phyloP scores from a whole-genome alignment of 2,329 filamentous ascomycete genomes.

The Fusarium proliferatum region DNA sequence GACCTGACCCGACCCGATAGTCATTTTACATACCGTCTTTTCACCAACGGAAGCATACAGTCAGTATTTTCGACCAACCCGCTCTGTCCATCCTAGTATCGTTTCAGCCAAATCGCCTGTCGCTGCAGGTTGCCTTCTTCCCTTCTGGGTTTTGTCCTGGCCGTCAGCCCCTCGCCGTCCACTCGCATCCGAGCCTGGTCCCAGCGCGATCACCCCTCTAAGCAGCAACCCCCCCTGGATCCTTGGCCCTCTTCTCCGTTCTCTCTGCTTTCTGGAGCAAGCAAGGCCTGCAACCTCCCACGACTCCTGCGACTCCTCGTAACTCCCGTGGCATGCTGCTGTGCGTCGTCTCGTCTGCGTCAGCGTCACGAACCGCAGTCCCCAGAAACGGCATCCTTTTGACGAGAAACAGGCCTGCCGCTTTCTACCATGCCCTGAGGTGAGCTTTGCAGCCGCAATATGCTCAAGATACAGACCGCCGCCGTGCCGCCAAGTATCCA shows the following conservation, averaged over 20 bases:
- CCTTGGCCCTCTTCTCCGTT: constrained; percentile 29
- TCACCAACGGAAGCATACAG: neutral
- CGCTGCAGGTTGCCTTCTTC: constrained; percentile 9
- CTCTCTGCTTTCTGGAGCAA: constrained; percentile 16
- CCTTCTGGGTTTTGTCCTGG: constrained; percentile 5
- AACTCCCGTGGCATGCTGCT: constrained; percentile 39
- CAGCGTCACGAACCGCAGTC: constrained; percentile 29
- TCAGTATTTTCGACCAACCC: constrained; percentile 1
- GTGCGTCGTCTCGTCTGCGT: constrained; percentile 20
- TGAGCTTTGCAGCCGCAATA: constrained; percentile 47
- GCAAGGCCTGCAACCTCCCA: constrained; percentile 37
- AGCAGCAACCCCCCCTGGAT: constrained; percentile 34
- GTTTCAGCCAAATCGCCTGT: constrained; percentile 33
- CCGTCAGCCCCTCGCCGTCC: constrained; percentile 38
- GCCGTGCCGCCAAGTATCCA: constrained; percentile 48
- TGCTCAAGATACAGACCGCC: constrained; percentile 48
- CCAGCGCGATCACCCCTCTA: constrained; percentile 35
- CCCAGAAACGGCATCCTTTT: constrained; percentile 32
- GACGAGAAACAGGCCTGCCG: constrained; percentile 48
- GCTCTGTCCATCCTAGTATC: constrained; percentile 20
- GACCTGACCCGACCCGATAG: constrained; percentile 5
- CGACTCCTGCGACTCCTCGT: constrained; percentile 31
- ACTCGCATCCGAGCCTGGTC: constrained; percentile 37
- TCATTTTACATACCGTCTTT: constrained; percentile 32
- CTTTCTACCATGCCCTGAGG: constrained; percentile 51